Percentiles rank a stretch among this genome's conserved stretches.
These are phyloP conservation scores for Maudiozyma humilis DNA, from an alignment of 1,139 yeast genomes.

Conservation along the genomic window DNA sequence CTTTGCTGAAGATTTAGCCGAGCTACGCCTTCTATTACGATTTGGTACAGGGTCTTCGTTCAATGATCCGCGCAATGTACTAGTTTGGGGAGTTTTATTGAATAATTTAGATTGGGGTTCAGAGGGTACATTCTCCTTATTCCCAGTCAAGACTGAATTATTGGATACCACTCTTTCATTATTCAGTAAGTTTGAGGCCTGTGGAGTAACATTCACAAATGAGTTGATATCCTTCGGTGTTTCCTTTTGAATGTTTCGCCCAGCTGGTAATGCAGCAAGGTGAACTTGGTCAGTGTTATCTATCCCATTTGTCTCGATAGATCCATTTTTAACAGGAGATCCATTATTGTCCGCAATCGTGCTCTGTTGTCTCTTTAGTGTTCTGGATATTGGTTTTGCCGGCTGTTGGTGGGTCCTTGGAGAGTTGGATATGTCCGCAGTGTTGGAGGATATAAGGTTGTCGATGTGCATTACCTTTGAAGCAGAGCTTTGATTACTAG, in stretches of 20 bases:
- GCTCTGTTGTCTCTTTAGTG: conserved; percentile 21
- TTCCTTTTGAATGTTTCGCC: not conserved
- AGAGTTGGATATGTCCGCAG: not conserved
- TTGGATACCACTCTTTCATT: too few species aligned
- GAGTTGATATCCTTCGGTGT: not conserved
- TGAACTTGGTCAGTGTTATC: conserved; percentile 15
- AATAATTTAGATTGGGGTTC: too few species aligned
- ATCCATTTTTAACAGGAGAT: conserved; percentile 24
- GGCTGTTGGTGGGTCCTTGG: not conserved
- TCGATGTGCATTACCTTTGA: not conserved
- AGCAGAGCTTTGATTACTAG: not conserved
- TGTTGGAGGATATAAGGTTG: conserved; percentile 1
- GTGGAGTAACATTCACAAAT: too few species aligned
- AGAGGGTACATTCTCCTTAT: too few species aligned
- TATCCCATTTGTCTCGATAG: conserved; percentile 9
- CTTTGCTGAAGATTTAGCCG: not conserved
- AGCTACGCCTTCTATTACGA: not conserved
- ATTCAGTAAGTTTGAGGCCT: too few species aligned
- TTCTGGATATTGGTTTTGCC: conserved; percentile 5
- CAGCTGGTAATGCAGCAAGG: conserved; percentile 24
- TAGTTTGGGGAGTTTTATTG: too few species aligned
- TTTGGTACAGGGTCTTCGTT: too few species aligned
- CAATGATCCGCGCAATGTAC: too few species aligned
- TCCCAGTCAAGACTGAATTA: too few species aligned
- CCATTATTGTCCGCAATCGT: conserved; percentile 30